phyloP scores from a whole-genome alignment of 768 basidiomycete species.

The Kondoa malvinella region DNA sequence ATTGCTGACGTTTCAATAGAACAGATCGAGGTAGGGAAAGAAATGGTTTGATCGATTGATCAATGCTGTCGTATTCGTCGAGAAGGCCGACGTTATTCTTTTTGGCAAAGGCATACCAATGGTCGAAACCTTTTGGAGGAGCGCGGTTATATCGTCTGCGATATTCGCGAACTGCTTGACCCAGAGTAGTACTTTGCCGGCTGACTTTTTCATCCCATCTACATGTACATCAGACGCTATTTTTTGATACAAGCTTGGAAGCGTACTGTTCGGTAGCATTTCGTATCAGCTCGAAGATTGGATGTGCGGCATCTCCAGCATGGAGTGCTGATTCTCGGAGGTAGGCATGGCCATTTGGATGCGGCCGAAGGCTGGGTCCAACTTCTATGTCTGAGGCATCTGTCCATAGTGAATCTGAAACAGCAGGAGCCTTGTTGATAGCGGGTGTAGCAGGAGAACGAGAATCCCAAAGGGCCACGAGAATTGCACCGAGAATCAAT shows the following conservation, averaged over 20 bases:
- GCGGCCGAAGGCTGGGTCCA: too few species aligned
- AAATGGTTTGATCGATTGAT: constrained; percentile 24
- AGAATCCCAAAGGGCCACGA: not conserved
- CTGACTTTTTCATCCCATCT: constrained; percentile 41
- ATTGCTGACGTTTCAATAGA: constrained; percentile 13
- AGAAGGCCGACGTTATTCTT: constrained; percentile 18
- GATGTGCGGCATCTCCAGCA: constrained; percentile 19
- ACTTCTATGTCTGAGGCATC: not conserved
- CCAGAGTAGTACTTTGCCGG: constrained; percentile 60
- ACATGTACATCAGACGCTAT: constrained; percentile 25
- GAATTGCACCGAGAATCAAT: not conserved
- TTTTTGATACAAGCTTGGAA: not conserved
- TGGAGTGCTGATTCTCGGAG: not conserved
- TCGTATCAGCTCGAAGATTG: constrained; percentile 37
- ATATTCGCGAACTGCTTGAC: constrained; percentile 67
- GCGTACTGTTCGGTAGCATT: constrained; percentile 29
- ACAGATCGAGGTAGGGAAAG: constrained; percentile 16
- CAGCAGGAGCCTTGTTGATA: not conserved
- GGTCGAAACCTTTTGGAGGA: constrained; percentile 79
- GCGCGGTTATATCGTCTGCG: constrained; percentile 51
- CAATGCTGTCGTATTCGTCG: constrained; percentile 27
- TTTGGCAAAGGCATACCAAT: constrained; percentile 39
- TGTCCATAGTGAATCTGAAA: too few species aligned
- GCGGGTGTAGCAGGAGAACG: not conserved
- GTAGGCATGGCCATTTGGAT: constrained; percentile 20